Percentiles rank a stretch among this genome's conserved stretches.
These are phyloP conservation scores for Candida krabiensis DNA, from an alignment of 805 yeast genomes.

Conservation along the genomic window DNA sequence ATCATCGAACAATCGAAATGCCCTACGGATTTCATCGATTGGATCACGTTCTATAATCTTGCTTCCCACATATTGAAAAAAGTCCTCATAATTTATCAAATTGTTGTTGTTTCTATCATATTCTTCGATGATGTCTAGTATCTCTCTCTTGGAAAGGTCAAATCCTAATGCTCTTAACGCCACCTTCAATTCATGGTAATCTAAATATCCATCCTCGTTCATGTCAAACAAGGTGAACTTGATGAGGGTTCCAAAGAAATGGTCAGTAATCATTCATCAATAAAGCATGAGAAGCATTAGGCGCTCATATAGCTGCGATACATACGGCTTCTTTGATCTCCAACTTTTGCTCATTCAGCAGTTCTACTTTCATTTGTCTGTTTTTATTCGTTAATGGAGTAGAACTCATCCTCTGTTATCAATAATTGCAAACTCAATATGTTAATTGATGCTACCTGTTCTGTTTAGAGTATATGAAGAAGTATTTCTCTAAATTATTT, in stretches of 20 bases:
- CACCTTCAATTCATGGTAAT: slow-evolving; percentile 90
- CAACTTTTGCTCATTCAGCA: slow-evolving; percentile 83
- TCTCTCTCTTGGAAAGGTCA: slow-evolving; percentile 73
- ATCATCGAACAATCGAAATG: slow-evolving; percentile 86
- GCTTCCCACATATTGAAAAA: slow-evolving; percentile 76
- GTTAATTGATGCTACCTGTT: neutral
- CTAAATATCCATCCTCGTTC: slow-evolving; percentile 86
- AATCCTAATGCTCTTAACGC: slow-evolving; percentile 94
- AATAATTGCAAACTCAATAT: neutral
- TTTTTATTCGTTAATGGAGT: slow-evolving; percentile 19
- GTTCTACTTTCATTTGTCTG: slow-evolving; percentile 56
- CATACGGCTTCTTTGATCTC: slow-evolving; percentile 83
- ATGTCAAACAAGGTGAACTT: slow-evolving; percentile 82
- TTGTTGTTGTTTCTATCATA: slow-evolving; percentile 77
- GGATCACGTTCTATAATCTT: slow-evolving; percentile 89
- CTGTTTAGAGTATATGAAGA: too few species aligned
- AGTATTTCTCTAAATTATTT: too few species aligned
- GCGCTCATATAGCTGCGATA: too few species aligned
- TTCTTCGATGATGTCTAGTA: slow-evolving; percentile 73
- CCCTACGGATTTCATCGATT: slow-evolving; percentile 84
- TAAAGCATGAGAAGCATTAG: too few species aligned
- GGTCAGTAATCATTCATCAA: too few species aligned
- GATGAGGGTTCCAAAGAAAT: too few species aligned
- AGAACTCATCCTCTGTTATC: slow-evolving; percentile 5
- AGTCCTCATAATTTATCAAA: slow-evolving; percentile 76